A percentile compares a stretch with the other conserved stretches of the same genome.
Conservation (phyloP, 2,329 filamentous ascomycete genomes). For the Exserohilum turcica region DNA sequence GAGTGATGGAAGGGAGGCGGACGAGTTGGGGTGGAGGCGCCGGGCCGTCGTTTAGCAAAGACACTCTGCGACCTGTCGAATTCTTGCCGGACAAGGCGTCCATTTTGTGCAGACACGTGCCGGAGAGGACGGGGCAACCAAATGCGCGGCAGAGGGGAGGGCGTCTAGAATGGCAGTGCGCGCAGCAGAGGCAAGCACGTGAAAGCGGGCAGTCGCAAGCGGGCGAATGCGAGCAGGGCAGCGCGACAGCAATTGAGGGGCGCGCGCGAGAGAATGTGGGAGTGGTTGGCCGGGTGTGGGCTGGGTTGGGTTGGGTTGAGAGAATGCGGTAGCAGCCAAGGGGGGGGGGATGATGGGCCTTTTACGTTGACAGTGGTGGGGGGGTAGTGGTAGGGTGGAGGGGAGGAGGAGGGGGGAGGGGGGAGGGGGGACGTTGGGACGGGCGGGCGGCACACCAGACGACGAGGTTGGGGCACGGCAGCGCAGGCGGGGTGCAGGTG, state of each 20-base stretch:
- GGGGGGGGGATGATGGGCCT: background rate
- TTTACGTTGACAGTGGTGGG: background rate
- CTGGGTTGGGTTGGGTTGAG: background rate
- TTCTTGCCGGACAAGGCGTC: conserved; percentile 54
- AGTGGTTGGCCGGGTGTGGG: background rate
- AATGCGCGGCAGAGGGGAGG: conserved; percentile 13
- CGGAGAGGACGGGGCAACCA: conserved; percentile 36
- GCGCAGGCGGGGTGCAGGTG: too few relatives aligned
- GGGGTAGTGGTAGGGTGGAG: too few relatives aligned
- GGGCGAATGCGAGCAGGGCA: too few relatives aligned
- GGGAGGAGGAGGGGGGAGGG: too few relatives aligned
- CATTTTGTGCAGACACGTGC: conserved; percentile 50
- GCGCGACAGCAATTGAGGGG: too few relatives aligned
- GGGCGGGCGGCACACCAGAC: background rate
- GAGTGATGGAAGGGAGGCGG: conserved; percentile 46
- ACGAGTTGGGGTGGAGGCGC: conserved; percentile 35
- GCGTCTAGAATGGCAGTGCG: background rate
- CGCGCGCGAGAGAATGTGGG: too few relatives aligned
- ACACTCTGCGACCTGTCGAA: conserved; percentile 56
- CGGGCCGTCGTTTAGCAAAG: conserved; percentile 56
- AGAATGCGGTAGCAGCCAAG: background rate
- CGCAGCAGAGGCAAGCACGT: conserved; percentile 21
- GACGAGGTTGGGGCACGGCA: background rate
- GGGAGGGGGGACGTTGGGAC: conserved; percentile 2
- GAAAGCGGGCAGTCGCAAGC: conserved; percentile 8